Percentiles rank a stretch among this genome's conserved stretches.
These are phyloP conservation scores for Alternaria panax DNA, from an alignment of 2,329 filamentous ascomycete genomes.

Conservation along the genomic window DNA sequence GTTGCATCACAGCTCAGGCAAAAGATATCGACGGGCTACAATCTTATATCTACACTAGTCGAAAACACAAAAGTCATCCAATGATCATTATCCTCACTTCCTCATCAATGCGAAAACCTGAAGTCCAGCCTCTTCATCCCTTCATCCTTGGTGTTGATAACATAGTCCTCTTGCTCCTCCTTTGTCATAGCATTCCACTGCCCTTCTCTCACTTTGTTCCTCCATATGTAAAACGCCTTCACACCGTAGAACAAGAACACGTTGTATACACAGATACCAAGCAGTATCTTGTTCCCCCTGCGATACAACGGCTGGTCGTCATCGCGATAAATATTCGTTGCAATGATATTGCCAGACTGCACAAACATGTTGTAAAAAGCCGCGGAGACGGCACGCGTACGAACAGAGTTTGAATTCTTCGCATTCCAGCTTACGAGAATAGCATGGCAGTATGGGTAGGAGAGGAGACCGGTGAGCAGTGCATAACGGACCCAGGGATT, in stretches of 20 bases:
- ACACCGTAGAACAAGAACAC: conserved; percentile 46
- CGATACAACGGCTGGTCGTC: conserved; percentile 56
- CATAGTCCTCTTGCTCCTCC: conserved; percentile 39
- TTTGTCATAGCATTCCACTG: conserved; percentile 41
- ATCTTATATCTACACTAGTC: background rate
- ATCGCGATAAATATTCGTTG: conserved; percentile 58
- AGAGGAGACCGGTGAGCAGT: conserved; percentile 58
- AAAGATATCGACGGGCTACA: background rate
- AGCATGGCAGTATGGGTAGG: conserved; percentile 62
- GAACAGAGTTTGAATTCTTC: conserved; percentile 51
- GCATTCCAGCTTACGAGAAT: conserved; percentile 52
- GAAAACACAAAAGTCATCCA: background rate
- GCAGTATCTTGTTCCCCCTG: conserved; percentile 51
- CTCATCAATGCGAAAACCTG: conserved; percentile 36
- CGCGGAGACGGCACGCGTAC: conserved; percentile 51
- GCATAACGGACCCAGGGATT: conserved; percentile 62
- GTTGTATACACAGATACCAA: conserved; percentile 42
- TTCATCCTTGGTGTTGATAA: conserved; percentile 37
- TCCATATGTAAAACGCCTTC: conserved; percentile 53
- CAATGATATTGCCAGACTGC: conserved; percentile 57
- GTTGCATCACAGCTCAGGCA: background rate
- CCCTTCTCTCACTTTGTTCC: conserved; percentile 47
- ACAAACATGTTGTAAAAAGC: conserved; percentile 56
- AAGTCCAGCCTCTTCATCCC: conserved; percentile 43
- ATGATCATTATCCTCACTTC: background rate